These are phyloP conservation scores for Trichophyton verrucosum DNA, from an alignment of 2,329 filamentous ascomycete species.

Conservation along the genomic window DNA sequence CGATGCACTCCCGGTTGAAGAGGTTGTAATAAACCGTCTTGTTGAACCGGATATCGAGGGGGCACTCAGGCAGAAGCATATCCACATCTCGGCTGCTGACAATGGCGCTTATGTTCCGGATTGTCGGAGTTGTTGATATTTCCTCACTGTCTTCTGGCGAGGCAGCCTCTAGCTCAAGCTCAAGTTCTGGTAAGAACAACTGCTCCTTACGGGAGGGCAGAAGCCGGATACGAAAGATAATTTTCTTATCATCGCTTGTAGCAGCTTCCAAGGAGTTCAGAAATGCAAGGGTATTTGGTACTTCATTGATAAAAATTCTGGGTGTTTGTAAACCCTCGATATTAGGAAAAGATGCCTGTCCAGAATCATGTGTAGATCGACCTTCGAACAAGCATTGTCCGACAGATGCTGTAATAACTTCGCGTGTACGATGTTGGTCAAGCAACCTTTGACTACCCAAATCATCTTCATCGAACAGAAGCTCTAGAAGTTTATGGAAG, in stretches of 20 bases:
- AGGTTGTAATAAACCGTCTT: constrained; percentile 23
- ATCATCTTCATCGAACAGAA: constrained; percentile 5
- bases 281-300: constrained; percentile 24
- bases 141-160: background rate
- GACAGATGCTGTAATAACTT: constrained; percentile 26
- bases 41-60: constrained; percentile 30
- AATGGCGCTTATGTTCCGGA: constrained; percentile 23
- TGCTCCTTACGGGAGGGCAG: constrained; percentile 19
- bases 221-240: constrained; percentile 22
- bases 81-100: constrained; percentile 23
- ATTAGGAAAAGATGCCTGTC: constrained; percentile 3
- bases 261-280: constrained; percentile 19
- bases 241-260: constrained; percentile 10
- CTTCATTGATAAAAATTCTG: constrained; percentile 21
- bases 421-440: constrained; percentile 14
- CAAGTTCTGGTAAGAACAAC: constrained; percentile 18
- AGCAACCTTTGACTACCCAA: background rate
- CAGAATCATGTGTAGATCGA: background rate
- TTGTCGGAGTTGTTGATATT: constrained; percentile 3
- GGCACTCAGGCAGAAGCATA: constrained; percentile 29
- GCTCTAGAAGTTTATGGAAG: constrained; percentile 9
- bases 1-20: constrained; percentile 8
- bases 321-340: background rate
- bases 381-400: constrained; percentile 29
- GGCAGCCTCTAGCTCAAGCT: constrained; percentile 24